These are phyloP conservation scores for Ceratobasidium sp. DNA, from an alignment of 1,284 basidiomycete species.

Conservation along the genomic window DNA sequence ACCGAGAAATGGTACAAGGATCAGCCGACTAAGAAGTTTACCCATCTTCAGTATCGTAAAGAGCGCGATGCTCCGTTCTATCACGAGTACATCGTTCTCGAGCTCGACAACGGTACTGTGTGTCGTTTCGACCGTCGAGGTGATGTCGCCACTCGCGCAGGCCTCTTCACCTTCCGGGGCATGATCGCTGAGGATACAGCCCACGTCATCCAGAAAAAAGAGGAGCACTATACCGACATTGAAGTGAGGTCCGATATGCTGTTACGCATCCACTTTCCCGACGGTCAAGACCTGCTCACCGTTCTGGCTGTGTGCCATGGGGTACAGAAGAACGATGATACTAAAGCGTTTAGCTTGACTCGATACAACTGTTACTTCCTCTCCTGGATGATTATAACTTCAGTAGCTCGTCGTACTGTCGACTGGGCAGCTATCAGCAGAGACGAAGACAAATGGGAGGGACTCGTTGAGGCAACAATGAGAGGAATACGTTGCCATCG, in stretches of 20 bases:
- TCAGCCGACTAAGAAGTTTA: conserved; percentile 30
- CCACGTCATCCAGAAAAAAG: conserved; percentile 19
- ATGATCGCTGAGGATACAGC: conserved; percentile 34
- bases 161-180: conserved; percentile 5
- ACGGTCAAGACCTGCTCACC: conserved; percentile 14
- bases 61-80: conserved; percentile 27
- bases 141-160: conserved; percentile 6
- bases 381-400: conserved; percentile 34
- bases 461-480: too few relatives aligned
- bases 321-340: conserved; percentile 5
- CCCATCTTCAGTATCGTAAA: conserved; percentile 33
- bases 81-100: conserved; percentile 32
- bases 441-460: conserved; percentile 18
- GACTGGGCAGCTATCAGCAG: conserved; percentile 18
- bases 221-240: neutral
- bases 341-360: conserved; percentile 23
- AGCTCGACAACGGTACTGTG: conserved; percentile 16
- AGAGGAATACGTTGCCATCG: too few relatives aligned
- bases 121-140: conserved; percentile 44
- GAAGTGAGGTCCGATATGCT: conserved; percentile 7
- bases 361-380: conserved; percentile 43
- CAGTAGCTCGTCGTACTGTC: neutral
- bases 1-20: conserved; percentile 37
- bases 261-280: conserved; percentile 20
- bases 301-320: conserved; percentile 30